Conservation (phyloP, 1,284 basidiomycete species). For the Inonotus hispidus region DNA sequence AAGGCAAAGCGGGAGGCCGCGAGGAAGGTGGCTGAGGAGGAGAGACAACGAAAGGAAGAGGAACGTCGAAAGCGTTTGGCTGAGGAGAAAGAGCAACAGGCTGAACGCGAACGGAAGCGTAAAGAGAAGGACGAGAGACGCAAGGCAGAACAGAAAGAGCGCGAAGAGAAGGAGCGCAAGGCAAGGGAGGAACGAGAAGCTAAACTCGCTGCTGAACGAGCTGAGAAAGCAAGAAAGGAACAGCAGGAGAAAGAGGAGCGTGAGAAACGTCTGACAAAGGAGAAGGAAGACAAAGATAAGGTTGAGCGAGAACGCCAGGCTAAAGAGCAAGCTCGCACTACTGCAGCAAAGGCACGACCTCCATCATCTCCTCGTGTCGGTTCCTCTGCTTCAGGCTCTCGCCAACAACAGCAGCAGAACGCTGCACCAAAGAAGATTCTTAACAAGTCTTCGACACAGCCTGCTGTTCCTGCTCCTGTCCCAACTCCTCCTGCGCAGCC, state of each 20-base stretch:
- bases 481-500: constrained; percentile 8
- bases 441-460: constrained; percentile 31
- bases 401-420: constrained; percentile 37
- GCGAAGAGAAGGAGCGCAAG: constrained; percentile 57
- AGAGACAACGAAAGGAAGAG: constrained; percentile 71
- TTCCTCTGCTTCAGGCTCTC: constrained; percentile 44
- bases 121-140: constrained; percentile 62
- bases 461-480: constrained; percentile 18
- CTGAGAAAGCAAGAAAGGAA: constrained; percentile 35
- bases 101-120: constrained; percentile 58
- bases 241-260: constrained; percentile 61
- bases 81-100: constrained; percentile 60
- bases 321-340: constrained; percentile 34
- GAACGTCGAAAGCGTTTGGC: constrained; percentile 68
- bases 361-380: constrained; percentile 44
- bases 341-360: constrained; percentile 36
- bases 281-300: constrained; percentile 51
- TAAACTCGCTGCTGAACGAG: constrained; percentile 48
- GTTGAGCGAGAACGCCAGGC: constrained; percentile 41
- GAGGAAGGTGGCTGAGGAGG: constrained; percentile 75
- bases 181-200: constrained; percentile 52
- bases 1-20: constrained; percentile 66
- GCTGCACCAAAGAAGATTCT: constrained; percentile 48
- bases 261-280: constrained; percentile 53
- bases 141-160: constrained; percentile 59